These are phyloP conservation scores for Pythium myriotylum DNA, from an alignment of 352 stramenopile species.

Conservation along the genomic window DNA sequence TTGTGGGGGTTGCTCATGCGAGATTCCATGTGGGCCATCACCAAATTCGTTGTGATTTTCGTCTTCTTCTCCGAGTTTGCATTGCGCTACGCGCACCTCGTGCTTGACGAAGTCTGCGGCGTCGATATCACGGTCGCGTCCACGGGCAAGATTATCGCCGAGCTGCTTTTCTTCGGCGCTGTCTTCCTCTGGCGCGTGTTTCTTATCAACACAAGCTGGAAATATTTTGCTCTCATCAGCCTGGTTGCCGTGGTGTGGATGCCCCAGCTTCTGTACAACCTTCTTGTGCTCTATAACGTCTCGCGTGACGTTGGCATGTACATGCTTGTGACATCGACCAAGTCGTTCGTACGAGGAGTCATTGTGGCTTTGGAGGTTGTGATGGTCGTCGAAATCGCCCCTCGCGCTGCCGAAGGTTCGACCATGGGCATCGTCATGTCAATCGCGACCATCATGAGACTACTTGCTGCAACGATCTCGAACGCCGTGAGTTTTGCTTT, in stretches of 20 bases:
- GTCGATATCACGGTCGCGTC: slow-evolving; percentile 46
- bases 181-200: slow-evolving; percentile 50
- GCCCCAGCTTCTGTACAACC: slow-evolving; percentile 43
- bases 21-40: slow-evolving; percentile 43
- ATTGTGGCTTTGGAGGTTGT: slow-evolving; percentile 44
- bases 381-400: slow-evolving; percentile 55
- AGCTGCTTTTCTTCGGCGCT: slow-evolving; percentile 45
- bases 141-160: slow-evolving; percentile 47
- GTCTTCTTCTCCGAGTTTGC: slow-evolving; percentile 64
- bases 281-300: slow-evolving; percentile 33
- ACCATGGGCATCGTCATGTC: slow-evolving; percentile 58
- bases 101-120: slow-evolving; percentile 46
- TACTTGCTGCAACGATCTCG: slow-evolving; percentile 46
- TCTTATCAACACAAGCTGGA: slow-evolving; percentile 52
- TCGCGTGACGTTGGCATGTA: slow-evolving; percentile 38
- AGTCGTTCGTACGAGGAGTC: slow-evolving; percentile 40
- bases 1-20: slow-evolving; percentile 37
- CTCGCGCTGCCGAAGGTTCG: slow-evolving; percentile 52
- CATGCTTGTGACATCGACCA: slow-evolving; percentile 39
- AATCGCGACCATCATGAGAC: slow-evolving; percentile 49
- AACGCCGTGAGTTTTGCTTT: slow-evolving; percentile 51
- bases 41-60: slow-evolving; percentile 63
- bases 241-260: slow-evolving; percentile 43
- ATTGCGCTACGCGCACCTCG: slow-evolving; percentile 47
- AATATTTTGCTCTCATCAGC: slow-evolving; percentile 24